These are phyloP conservation scores for Penicillium salamii DNA, from an alignment of 495 filamentous ascomycete genomes.

Conservation along the genomic window DNA sequence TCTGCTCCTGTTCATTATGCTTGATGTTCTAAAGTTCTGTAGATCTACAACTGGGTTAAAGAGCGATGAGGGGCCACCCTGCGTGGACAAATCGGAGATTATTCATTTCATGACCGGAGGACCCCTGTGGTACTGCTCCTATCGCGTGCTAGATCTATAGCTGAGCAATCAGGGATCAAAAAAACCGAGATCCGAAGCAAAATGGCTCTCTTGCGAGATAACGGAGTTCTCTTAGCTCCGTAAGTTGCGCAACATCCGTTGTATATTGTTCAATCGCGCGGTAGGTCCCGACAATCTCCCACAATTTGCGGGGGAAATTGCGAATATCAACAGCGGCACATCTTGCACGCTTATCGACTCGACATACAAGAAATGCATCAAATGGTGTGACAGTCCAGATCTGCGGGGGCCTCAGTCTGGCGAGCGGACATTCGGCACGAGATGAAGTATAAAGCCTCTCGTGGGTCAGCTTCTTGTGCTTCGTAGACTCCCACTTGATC, in stretches of 20 bases:
- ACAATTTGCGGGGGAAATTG: conserved; percentile 5
- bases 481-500: too few species aligned
- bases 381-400: conserved; percentile 8
- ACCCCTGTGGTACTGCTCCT: too few species aligned
- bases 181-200: too few species aligned
- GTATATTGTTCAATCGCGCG: conserved; percentile 1
- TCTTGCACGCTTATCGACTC: background rate
- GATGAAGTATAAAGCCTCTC: conserved; percentile 1
- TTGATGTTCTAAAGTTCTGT: too few species aligned
- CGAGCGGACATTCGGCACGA: conserved; percentile 16
- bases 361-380: background rate
- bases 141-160: too few species aligned
- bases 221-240: background rate
- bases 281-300: conserved; percentile 4
- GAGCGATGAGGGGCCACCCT: too few species aligned
- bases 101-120: too few species aligned
- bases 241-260: conserved; percentile 9
- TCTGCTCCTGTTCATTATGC: too few species aligned
- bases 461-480: background rate
- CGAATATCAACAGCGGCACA: background rate
- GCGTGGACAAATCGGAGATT: too few species aligned
- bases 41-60: too few species aligned
- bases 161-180: too few species aligned
- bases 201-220: too few species aligned
- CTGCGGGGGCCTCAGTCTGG: background rate